Evolutionary conservation across 371 early-diverging fungal species (phyloP), one percentile per base, ranked within the genome.

Genomic region (Mucor ambiguus): DNA sequence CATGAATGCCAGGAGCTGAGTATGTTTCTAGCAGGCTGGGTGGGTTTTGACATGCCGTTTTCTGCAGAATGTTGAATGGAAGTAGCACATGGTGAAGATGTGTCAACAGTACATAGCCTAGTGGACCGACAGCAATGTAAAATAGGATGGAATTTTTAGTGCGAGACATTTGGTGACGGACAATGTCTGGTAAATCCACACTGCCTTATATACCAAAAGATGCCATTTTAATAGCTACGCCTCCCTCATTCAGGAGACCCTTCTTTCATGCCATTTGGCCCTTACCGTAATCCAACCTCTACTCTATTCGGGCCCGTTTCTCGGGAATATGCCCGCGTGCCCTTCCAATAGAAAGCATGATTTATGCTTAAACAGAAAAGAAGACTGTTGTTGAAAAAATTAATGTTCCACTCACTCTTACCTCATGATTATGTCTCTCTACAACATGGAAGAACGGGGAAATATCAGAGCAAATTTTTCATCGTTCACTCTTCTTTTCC

Each of bases 41-140:
- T n/a, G 63, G 37, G 14, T 44, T 58, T 22, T 30, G 35, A 44
- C 71, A 71, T 3, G 37, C 33, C 2, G 58, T 30, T 18, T 55
- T 61, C 11, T 63, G 63, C 9, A 37, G 18, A 2, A 52, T 4
- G 38, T 71, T 71, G 24, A 71, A 71, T 1, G 66, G 67, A 2
- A 52, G 26, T 2, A 71, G 28, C 18, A 66, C 67, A 44, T 57
- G 54, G 12, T 66, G 66, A 14, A 71, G 58, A 33, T 66, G 63
- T 5, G 20, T 58, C 48, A 64, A 11, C 37, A 48, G 30, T 2
- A 52, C 41, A 56, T 60, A 71, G 18, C 59, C 63, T 7, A 63
- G 11, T 12, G 66, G 67, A 11, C 48, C 33, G 8, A 55, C 37
- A 2, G 60, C 30, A 26, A 71, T 16, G 35, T 71, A 66, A 18